A percentile compares a stretch with the other conserved stretches of the same genome.
Evolutionary conservation across 768 basidiomycete genomes (phyloP).

Genomic region (Mycena floridula): DNA sequence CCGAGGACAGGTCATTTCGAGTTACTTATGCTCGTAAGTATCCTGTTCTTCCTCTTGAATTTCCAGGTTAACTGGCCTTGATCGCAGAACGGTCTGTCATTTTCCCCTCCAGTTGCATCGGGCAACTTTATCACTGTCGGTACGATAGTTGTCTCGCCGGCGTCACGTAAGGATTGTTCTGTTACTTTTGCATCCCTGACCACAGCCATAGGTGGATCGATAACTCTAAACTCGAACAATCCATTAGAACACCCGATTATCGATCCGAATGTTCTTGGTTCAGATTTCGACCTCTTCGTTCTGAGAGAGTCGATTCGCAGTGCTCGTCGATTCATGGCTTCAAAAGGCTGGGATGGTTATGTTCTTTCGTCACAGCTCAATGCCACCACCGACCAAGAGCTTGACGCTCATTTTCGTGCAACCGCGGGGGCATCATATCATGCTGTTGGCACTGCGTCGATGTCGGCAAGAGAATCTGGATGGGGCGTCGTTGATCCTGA

Average conservation of each 20-base stretch:
- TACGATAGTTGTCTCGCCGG: too few species aligned
- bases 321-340: slow-evolving; percentile 18
- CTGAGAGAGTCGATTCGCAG: slow-evolving; percentile 22
- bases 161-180: too few species aligned
- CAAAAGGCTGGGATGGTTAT: slow-evolving; percentile 21
- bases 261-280: slow-evolving; percentile 14
- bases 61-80: background rate
- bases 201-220: slow-evolving; percentile 10
- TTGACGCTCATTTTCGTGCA: slow-evolving; percentile 10
- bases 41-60: background rate
- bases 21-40: slow-evolving; percentile 5
- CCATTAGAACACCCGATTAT: slow-evolving; percentile 27
- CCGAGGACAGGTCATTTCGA: slow-evolving; percentile 4
- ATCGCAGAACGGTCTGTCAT: slow-evolving; percentile 9
- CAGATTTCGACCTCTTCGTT: slow-evolving; percentile 18
- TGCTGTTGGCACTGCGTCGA: slow-evolving; percentile 13
- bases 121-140: background rate
- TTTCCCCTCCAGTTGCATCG: background rate
- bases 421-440: slow-evolving; percentile 13
- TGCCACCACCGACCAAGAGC: slow-evolving; percentile 19
- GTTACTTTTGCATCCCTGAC: too few species aligned
- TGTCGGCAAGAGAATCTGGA: slow-evolving; percentile 9
- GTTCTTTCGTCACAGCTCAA: slow-evolving; percentile 15
- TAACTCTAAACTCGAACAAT: slow-evolving; percentile 26
- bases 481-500: slow-evolving; percentile 18